Evolutionary conservation across 2,329 filamentous ascomycete species (phyloP).

Genomic region (Huntiella savannae): DNA sequence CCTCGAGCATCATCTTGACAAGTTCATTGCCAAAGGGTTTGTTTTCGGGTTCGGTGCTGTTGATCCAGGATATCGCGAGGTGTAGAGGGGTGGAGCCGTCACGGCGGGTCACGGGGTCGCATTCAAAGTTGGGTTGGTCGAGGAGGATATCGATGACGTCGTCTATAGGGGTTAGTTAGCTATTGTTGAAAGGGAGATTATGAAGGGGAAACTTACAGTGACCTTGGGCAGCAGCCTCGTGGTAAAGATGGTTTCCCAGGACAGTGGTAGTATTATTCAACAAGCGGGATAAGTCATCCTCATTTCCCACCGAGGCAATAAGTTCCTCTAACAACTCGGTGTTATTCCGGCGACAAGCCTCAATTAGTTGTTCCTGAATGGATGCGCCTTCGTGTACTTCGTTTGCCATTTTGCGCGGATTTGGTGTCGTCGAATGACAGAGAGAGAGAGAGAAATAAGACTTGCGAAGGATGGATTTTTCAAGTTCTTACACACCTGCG

Average conservation of each 20-base stretch:
- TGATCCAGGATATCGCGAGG: conserved; percentile 58
- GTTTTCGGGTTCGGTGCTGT: conserved; percentile 43
- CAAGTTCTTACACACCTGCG: no score
- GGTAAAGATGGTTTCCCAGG: conserved; percentile 74
- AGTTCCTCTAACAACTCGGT: conserved; percentile 63
- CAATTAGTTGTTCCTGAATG: conserved; percentile 67
- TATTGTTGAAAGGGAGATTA: not conserved
- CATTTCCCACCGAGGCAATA: conserved; percentile 39
- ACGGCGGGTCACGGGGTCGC: conserved; percentile 53
- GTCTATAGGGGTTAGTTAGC: conserved; percentile 26
- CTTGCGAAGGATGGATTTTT: no score
- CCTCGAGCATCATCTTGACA: conserved; percentile 66
- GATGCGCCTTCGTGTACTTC: conserved; percentile 50
- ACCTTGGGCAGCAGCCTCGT: conserved; percentile 70
- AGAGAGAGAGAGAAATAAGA: no score
- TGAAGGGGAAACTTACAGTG: conserved; percentile 44
- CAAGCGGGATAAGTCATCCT: conserved; percentile 50
- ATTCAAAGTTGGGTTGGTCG: conserved; percentile 69
- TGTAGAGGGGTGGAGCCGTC: conserved; percentile 68
- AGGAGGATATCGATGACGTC: conserved; percentile 67
- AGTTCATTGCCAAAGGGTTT: conserved; percentile 46
- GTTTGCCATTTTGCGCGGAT: conserved; percentile 2
- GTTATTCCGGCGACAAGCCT: conserved; percentile 88
- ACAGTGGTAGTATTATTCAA: conserved; percentile 75
- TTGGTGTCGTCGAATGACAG: not conserved